Conservation (phyloP, 108 stramenopile species). For the Cylindrotheca closterium region DNA sequence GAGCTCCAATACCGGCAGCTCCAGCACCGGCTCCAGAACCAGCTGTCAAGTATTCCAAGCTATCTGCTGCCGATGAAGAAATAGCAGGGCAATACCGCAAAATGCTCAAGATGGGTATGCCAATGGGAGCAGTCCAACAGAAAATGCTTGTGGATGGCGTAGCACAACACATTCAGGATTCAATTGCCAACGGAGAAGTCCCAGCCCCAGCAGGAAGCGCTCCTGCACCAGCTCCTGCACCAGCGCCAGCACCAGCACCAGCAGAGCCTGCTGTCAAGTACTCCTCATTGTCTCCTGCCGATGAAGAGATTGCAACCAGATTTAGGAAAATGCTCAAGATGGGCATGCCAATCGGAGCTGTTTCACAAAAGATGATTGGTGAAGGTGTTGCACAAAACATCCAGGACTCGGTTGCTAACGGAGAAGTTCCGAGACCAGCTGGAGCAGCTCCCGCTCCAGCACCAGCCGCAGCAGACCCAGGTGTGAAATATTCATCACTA, state of each 20-base stretch:
- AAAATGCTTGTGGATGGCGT: conserved; percentile 29
- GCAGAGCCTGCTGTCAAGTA: neutral
- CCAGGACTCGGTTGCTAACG: conserved; percentile 25
- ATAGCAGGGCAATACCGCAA: conserved; percentile 26
- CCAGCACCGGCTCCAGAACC: neutral
- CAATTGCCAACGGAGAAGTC: conserved; percentile 15
- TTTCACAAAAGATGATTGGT: conserved; percentile 28
- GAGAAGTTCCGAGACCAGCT: conserved; percentile 19
- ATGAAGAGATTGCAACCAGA: conserved; percentile 26
- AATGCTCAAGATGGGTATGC: conserved; percentile 45
- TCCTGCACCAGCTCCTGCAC: conserved; percentile 2
- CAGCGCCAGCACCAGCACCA: too few relatives aligned
- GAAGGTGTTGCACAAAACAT: conserved; percentile 31
- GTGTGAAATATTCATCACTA: neutral
- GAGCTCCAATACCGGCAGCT: conserved; percentile 4
- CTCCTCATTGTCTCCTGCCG: conserved; percentile 14
- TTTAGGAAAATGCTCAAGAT: conserved; percentile 42
- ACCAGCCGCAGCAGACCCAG: neutral
- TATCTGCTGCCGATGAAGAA: conserved; percentile 31
- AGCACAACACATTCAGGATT: conserved; percentile 25
- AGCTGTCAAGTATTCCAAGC: conserved; percentile 2
- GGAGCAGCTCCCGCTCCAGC: conserved; percentile 7
- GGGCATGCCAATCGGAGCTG: conserved; percentile 42
- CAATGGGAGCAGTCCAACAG: conserved; percentile 35
- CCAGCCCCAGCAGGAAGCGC: conserved; percentile 8